Percentiles rank a stretch among this genome's conserved stretches.
phyloP scores from a whole-genome alignment of 345 rosid species.

The Alliaria petiolata region DNA sequence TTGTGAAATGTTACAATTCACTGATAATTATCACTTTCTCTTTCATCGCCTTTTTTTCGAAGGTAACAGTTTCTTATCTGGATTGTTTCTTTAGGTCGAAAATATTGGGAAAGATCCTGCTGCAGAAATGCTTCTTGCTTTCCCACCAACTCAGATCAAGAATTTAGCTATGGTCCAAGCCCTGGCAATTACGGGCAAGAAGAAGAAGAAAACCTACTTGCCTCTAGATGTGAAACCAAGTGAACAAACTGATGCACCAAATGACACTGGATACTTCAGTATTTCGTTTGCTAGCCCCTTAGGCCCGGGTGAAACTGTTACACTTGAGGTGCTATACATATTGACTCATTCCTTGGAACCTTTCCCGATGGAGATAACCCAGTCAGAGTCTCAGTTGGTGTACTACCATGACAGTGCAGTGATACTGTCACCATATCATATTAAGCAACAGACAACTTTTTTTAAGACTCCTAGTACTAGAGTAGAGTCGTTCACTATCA shows the following conservation, averaged over 20 bases:
- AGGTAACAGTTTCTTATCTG: slow-evolving; percentile 1
- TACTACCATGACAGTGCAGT: slow-evolving; percentile 75
- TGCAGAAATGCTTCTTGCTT: slow-evolving; percentile 78
- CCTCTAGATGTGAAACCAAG: slow-evolving; percentile 62
- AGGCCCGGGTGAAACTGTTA: slow-evolving; percentile 51
- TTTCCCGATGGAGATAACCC: slow-evolving; percentile 87
- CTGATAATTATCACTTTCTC: neutral
- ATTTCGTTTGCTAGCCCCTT: slow-evolving; percentile 57
- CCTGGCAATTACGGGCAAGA: slow-evolving; percentile 59
- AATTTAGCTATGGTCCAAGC: slow-evolving; percentile 77
- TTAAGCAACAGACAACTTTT: slow-evolving; percentile 76
- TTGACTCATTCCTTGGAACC: slow-evolving; percentile 86
- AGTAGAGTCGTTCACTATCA: slow-evolving; percentile 85
- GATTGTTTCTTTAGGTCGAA: slow-evolving; percentile 55
- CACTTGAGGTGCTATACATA: slow-evolving; percentile 79
- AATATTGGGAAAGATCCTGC: slow-evolving; percentile 61
- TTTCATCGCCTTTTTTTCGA: neutral
- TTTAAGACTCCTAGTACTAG: slow-evolving; percentile 75
- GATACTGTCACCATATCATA: slow-evolving; percentile 68
- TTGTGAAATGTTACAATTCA: neutral
- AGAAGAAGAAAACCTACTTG: slow-evolving; percentile 64
- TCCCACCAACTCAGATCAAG: slow-evolving; percentile 67
- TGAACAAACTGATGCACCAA: slow-evolving; percentile 67
- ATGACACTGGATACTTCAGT: slow-evolving; percentile 57
- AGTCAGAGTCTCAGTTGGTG: slow-evolving; percentile 92